Evolutionary conservation across 2,329 filamentous ascomycete species (phyloP), one percentile per base, ranked within the genome.

Genomic region (Alternaria sp.): DNA sequence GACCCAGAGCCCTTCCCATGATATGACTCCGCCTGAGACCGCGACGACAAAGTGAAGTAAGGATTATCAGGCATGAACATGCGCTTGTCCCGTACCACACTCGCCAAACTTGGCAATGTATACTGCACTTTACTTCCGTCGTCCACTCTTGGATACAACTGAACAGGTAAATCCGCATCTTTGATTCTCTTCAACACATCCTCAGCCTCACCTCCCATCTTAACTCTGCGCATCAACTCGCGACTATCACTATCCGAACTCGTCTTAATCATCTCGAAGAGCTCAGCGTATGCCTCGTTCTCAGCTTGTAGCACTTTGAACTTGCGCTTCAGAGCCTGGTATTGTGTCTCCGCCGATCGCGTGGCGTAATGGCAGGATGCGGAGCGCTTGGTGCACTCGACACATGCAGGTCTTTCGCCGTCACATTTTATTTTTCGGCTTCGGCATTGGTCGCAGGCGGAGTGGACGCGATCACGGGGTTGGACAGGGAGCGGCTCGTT

Each of bases 181-280:
- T 62, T 63, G 16, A 68, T 57, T 14, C 63, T 58, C 11, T 51
- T 59, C 20, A 70, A 34, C 9, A 70, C 52, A 32, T 51, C 54
- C 5, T 65, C 56, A 10, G 60, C 52, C 40, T 60, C 55, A 20
- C n/a, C 52, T 4, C 68, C 67, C 36, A 49, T 62, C 32, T 57
- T 63, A 34, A 71, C 60, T 25, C 66, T 34, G 9, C 65, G 44
- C 22, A 70, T 18, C 32, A 71, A 60, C 30, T 59, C 64, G 10
- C 50, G 34, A 3, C 54, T 54, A 10, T 67, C 66, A 20, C 57
- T 44, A 18, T 67, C 67, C 14, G 64, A 27, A 9, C 59, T 25
- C 8, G 59, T 59, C 27, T 59, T 50, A 11, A 69, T 57, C 11
- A 69, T 44, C 9, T 52, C 27, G 44, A 67, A 63, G 3, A 67